phyloP scores from a whole-genome alignment of 371 early-diverging fungal species.

The Haplosporangium sp. region DNA sequence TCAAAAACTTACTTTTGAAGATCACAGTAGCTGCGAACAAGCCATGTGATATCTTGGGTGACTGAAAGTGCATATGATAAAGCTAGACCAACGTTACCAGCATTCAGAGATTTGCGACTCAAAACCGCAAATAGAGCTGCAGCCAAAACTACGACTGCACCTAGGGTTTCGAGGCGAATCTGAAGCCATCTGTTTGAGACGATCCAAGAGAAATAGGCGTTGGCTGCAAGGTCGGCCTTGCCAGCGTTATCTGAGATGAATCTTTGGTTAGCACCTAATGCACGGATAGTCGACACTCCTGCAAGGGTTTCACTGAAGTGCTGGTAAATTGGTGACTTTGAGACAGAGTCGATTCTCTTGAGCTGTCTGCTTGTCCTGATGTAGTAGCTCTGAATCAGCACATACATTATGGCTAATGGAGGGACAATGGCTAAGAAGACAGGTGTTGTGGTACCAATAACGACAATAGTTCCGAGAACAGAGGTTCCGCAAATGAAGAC shows the following conservation, averaged over 20 bases:
- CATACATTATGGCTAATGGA: slow-evolving; percentile 60
- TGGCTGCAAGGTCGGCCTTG: slow-evolving; percentile 2
- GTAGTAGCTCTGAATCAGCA: slow-evolving; percentile 75
- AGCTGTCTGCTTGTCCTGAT: slow-evolving; percentile 57
- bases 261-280: slow-evolving; percentile 1
- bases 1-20: slow-evolving; percentile 20
- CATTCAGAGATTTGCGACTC: slow-evolving; percentile 29
- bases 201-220: slow-evolving; percentile 4
- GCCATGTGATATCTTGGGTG: slow-evolving; percentile 72
- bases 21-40: slow-evolving; percentile 62
- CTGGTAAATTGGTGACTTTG: slow-evolving; percentile 61
- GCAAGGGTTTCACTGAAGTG: slow-evolving; percentile 55
- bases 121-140: slow-evolving; percentile 64
- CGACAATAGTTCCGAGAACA: slow-evolving; percentile 41
- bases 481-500: slow-evolving; percentile 23
- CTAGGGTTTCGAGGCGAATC: slow-evolving; percentile 32
- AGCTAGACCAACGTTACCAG: slow-evolving; percentile 80
- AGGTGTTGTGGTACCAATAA: slow-evolving; percentile 45
- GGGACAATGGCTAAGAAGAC: slow-evolving; percentile 50
- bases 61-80: slow-evolving; percentile 86
- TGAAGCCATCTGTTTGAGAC: slow-evolving; percentile 29
- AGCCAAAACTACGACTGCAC: slow-evolving; percentile 27
- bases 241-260: slow-evolving; percentile 1
- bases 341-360: slow-evolving; percentile 62
- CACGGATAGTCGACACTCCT: not conserved